Conservation (phyloP, 768 basidiomycete genomes). For the Mrakia frigida region DNA sequence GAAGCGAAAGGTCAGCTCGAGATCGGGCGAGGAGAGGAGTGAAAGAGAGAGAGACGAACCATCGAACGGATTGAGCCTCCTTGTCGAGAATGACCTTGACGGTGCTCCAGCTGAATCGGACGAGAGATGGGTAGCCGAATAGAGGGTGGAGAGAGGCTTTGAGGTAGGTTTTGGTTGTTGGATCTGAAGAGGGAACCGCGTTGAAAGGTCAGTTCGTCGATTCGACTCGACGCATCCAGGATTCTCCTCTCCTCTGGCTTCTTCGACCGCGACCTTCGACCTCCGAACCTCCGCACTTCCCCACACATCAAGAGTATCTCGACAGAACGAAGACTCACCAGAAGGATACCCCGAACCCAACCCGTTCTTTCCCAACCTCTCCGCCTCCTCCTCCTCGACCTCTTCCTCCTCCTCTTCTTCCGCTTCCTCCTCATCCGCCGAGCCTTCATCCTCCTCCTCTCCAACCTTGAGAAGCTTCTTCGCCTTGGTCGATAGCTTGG, state of each 20-base stretch:
- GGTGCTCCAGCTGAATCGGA: conserved; percentile 93
- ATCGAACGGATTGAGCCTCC: conserved; percentile 69
- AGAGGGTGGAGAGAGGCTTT: conserved; percentile 68
- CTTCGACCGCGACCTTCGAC: no score
- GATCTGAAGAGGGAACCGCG: conserved; percentile 54
- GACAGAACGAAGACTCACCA: background rate
- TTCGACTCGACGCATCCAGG: background rate
- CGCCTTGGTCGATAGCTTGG: conserved; percentile 28
- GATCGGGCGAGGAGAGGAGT: background rate
- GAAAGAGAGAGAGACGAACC: conserved; percentile 51
- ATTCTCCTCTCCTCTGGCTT: no score
- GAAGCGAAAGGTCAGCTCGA: background rate
- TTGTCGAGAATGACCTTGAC: conserved; percentile 79
- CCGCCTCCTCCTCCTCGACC: conserved; percentile 32
- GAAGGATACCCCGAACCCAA: conserved; percentile 30
- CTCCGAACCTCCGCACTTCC: no score
- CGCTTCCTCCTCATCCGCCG: conserved; percentile 23
- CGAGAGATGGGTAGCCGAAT: conserved; percentile 86
- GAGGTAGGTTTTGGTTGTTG: conserved; percentile 86
- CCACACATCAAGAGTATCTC: no score
- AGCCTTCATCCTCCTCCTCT: conserved; percentile 30
- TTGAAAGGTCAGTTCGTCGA: background rate
- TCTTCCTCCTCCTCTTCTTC: conserved; percentile 33
- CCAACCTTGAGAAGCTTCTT: conserved; percentile 33
- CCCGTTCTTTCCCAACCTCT: conserved; percentile 35